Evolutionary conservation across 148 eudicot species (phyloP).

Genomic region (Linanthus parryae): DNA sequence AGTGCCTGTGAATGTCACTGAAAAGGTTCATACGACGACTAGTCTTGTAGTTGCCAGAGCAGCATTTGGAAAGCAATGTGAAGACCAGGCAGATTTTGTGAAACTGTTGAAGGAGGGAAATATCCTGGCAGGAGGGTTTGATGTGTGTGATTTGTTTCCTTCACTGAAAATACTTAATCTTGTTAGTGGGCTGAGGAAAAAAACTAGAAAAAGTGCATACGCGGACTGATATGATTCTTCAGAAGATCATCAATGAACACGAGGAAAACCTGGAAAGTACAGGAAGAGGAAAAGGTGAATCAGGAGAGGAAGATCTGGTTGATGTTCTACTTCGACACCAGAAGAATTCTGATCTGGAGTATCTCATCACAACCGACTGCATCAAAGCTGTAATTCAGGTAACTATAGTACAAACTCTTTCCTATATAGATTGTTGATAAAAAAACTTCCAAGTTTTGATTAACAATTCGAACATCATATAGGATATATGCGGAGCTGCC

Average conservation of each 20-base stretch:
- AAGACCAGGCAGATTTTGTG: neutral
- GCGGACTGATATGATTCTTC: neutral
- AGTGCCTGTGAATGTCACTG: neutral
- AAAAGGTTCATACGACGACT: neutral
- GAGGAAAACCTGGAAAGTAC: neutral
- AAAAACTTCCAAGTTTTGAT: too few relatives aligned
- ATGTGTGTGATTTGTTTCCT: neutral
- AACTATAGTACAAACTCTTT: too few relatives aligned
- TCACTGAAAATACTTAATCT: neutral
- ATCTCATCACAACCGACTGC: neutral
- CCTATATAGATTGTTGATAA: too few relatives aligned
- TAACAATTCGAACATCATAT: too few relatives aligned
- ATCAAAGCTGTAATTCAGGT: neutral
- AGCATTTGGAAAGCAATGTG: neutral
- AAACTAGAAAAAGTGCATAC: neutral
- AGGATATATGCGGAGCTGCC: too few relatives aligned
- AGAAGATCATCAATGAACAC: neutral
- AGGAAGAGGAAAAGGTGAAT: neutral
- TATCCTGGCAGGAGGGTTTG: neutral
- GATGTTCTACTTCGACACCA: neutral
- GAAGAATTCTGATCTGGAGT: neutral
- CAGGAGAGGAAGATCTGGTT: neutral
- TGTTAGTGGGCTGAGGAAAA: neutral
- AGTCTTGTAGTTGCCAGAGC: neutral
- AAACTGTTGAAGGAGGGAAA: neutral